These are phyloP conservation scores for Xylaria sp. DNA, from an alignment of 2,329 filamentous ascomycete species.

Conservation along the genomic window DNA sequence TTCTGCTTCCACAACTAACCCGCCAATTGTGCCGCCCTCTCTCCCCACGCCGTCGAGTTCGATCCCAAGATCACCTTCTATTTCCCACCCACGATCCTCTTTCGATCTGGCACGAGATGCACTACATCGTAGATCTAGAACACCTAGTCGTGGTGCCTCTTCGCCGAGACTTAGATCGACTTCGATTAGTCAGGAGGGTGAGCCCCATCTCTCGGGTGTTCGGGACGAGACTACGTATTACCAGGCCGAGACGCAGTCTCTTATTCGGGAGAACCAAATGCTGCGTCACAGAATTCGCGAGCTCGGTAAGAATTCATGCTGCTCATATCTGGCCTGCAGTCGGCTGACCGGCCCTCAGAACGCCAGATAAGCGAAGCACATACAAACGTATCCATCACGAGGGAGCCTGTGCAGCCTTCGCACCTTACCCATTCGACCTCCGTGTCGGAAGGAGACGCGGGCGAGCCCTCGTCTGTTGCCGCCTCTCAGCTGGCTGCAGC, in stretches of 20 bases:
- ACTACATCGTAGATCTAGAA: constrained; percentile 66
- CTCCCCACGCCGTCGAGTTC: constrained; percentile 55
- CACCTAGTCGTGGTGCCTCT: constrained; percentile 64
- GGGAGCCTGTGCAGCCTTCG: constrained; percentile 61
- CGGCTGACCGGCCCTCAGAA: constrained; percentile 52
- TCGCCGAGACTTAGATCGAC: constrained; percentile 67
- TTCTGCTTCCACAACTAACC: constrained; percentile 52
- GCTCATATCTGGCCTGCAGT: background rate
- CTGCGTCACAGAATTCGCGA: constrained; percentile 78
- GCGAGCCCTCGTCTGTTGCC: constrained; percentile 24
- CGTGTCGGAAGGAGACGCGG: constrained; percentile 53
- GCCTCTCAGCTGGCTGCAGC: constrained; percentile 31
- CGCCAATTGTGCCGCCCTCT: constrained; percentile 50
- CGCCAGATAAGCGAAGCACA: constrained; percentile 61
- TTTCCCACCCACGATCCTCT: constrained; percentile 64
- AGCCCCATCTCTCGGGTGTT: constrained; percentile 68
- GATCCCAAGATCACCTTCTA: constrained; percentile 62
- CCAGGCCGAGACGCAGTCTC: constrained; percentile 81
- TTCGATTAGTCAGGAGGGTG: constrained; percentile 69
- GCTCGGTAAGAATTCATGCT: constrained; percentile 62
- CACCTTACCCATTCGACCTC: constrained; percentile 60
- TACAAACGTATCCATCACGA: constrained; percentile 51
- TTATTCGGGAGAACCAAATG: constrained; percentile 86
- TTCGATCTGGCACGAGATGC: constrained; percentile 68
- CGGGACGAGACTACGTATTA: constrained; percentile 83